Conservation (phyloP, 2,329 filamentous ascomycete species). For the Neopestalotiopsis rosae region DNA sequence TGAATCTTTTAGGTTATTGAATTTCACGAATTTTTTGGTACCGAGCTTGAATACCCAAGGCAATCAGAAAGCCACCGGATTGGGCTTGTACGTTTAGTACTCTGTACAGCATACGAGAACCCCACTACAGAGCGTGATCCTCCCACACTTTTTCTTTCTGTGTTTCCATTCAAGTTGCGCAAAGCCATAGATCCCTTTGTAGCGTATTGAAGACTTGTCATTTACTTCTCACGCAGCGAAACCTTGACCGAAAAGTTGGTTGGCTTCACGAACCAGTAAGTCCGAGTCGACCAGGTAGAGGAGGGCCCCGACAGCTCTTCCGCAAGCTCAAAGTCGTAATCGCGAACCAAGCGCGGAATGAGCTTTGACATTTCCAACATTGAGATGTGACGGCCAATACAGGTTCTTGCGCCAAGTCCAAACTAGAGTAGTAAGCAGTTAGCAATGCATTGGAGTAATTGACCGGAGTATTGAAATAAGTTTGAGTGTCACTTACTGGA, state of each 20-base stretch:
- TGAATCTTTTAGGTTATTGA: no score
- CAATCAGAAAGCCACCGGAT: no score
- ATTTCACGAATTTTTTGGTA: no score
- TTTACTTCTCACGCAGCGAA: neutral
- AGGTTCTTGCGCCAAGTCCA: constrained; percentile 46
- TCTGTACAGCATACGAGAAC: no score
- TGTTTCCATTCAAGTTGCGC: no score
- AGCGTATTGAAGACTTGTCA: no score
- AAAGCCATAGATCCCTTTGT: no score
- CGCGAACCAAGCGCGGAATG: constrained; percentile 42
- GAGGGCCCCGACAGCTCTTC: neutral
- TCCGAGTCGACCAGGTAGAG: neutral
- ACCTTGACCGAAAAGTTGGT: constrained; percentile 12
- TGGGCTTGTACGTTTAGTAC: no score
- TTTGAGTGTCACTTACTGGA: constrained; percentile 33
- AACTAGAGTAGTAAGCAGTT: constrained; percentile 33
- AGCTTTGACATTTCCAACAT: constrained; percentile 49
- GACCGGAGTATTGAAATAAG: neutral
- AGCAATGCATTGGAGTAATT: neutral
- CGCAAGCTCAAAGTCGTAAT: constrained; percentile 39
- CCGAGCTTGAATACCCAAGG: no score
- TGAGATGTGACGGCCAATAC: constrained; percentile 49
- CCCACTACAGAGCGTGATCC: no score
- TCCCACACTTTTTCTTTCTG: no score
- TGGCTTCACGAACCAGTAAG: constrained; percentile 16